phyloP scores from a whole-genome alignment of 345 rosid genomes.

The Gossypium bickii region DNA sequence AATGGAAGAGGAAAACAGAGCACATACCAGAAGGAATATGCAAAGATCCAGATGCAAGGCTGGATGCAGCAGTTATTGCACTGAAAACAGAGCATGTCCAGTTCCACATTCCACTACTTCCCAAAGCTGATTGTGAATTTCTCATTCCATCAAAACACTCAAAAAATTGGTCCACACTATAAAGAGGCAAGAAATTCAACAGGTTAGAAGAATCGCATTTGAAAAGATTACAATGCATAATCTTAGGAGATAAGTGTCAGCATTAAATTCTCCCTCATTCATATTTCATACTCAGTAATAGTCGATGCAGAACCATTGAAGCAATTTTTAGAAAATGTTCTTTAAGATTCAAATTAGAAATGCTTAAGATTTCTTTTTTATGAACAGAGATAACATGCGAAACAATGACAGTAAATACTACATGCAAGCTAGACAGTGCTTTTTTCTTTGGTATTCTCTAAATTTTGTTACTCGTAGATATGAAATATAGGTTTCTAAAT shows the following conservation, averaged over 20 bases:
- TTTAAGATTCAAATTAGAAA: background rate
- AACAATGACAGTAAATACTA: background rate
- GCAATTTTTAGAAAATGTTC: background rate
- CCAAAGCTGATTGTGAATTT: conserved; percentile 79
- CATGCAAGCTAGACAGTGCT: background rate
- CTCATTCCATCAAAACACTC: conserved; percentile 93
- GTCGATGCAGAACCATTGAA: background rate
- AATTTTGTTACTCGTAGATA: background rate
- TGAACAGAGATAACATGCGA: background rate
- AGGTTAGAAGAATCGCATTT: background rate
- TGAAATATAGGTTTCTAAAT: background rate
- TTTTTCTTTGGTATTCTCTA: background rate
- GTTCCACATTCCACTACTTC: conserved; percentile 91
- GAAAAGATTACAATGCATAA: background rate
- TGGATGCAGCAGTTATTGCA: conserved; percentile 96
- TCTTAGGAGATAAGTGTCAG: background rate
- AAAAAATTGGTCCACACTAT: conserved; percentile 92
- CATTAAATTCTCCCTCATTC: background rate
- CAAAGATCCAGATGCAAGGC: conserved; percentile 93
- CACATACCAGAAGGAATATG: conserved; percentile 73
- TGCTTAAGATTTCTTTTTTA: background rate
- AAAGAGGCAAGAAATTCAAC: conserved; percentile 7
- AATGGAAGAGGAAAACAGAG: conserved; percentile 16
- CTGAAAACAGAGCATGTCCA: conserved; percentile 95
- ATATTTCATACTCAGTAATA: background rate